Evolutionary conservation across 768 basidiomycete genomes (phyloP).

Genomic region (Lactifluus pinguis): DNA sequence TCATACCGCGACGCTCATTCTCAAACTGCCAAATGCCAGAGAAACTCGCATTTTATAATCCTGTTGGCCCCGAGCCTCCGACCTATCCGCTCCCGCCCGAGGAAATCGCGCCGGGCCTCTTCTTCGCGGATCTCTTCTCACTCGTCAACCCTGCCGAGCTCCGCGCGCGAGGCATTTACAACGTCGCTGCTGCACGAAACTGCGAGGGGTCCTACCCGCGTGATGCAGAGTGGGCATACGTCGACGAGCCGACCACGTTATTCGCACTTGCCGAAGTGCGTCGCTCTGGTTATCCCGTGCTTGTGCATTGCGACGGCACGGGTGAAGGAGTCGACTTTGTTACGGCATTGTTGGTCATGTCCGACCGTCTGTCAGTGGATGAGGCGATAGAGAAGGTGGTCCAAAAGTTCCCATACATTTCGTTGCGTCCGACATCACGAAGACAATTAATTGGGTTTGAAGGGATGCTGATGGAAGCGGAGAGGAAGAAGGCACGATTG

Average conservation of each 20-base stretch:
- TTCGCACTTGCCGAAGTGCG: slow-evolving; percentile 14
- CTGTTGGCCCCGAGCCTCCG: slow-evolving; percentile 6
- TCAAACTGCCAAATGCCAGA: background rate
- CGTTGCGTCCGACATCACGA: slow-evolving; percentile 1
- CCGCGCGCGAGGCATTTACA: slow-evolving; percentile 1
- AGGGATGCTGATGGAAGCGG: slow-evolving; percentile 13
- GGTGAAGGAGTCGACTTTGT: slow-evolving; percentile 15
- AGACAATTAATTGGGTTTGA: slow-evolving; percentile 10
- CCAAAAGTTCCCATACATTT: slow-evolving; percentile 8
- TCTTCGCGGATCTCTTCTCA: slow-evolving; percentile 14
- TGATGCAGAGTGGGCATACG: slow-evolving; percentile 9
- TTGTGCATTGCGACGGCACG: slow-evolving; percentile 13
- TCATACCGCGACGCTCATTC: background rate
- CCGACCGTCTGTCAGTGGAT: slow-evolving; percentile 9
- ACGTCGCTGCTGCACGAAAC: slow-evolving; percentile 8
- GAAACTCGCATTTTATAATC: slow-evolving; percentile 1
- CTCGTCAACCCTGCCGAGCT: slow-evolving; percentile 10
- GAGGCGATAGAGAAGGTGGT: background rate
- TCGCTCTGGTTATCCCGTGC: slow-evolving; percentile 8
- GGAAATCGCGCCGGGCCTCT: slow-evolving; percentile 7
- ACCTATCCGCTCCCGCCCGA: slow-evolving; percentile 9
- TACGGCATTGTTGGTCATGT: slow-evolving; percentile 7
- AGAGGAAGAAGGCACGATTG: slow-evolving; percentile 9
- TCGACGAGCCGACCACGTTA: slow-evolving; percentile 13
- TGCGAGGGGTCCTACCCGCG: slow-evolving; percentile 11